Evolutionary conservation across 805 yeast species (phyloP), one percentile per base, ranked within the genome.

Genomic region (Martiniozyma abietophila): DNA sequence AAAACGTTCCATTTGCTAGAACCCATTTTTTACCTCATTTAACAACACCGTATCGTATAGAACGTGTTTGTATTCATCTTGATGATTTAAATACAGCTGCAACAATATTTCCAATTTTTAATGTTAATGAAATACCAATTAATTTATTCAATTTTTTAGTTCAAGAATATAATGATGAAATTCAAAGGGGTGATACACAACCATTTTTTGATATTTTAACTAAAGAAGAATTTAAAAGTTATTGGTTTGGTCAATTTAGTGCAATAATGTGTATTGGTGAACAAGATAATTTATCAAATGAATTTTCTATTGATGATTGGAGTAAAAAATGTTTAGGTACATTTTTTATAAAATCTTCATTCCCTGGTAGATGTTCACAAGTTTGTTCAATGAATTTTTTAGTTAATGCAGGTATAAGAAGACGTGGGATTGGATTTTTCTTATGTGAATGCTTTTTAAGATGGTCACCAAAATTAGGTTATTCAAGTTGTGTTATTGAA

Each of bases 21-120:
- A 49, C 50, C 18, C 59, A 54, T 31, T 50, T 47, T 30, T 49
- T 50, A 4, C 58, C 59, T 9, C 58, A 53, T 30, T 50, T 44
- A 32, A 42, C 46, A 18, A 49, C 47, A 3, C 43, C 49, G 9
- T 48, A 48, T 31, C 45, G 45, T 7, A 66, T 75, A 21, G 76
- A 70, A 33, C 74, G 92, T 6, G 76, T 78, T 47, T 83, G 94
- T 2, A 83, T 85, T 2, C 59, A 85, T 9, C 63, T 86, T 18
- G 80, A 82, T 50, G 96, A 88, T 55, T 85, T 89, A 12, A 92
- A 83, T 45, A 86, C 96, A 2, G 75, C 88, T 1, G 96, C 96
- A 2, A 88, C 96, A 4, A 78, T 92, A 39, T 85, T 84, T 51
- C 97, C 98, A 4, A 71, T 89, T 10, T 68, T 74, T 38, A 69